Base-by-base conservation (phyloP, 805 yeast species). In the Debaryomyces prosopidis region DNA sequence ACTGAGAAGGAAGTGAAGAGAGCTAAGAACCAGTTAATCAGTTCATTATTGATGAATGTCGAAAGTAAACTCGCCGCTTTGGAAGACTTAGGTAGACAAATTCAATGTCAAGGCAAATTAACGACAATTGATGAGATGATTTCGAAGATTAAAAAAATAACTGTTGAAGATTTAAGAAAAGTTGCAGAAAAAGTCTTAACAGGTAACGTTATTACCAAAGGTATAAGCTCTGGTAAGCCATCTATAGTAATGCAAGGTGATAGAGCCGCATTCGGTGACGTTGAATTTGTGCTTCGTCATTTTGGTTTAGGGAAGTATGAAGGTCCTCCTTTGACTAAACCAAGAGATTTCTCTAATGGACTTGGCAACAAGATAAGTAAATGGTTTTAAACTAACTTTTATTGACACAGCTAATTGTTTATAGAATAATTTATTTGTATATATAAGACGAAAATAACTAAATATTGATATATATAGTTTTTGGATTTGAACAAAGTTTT, bases 81-180 rank as follows among this genome's bases (percentile, higher is more conserved):
- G 45, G 99, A 94, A 67, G 99, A 94, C 59, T 75, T 91, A 68
- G 98, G 98, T 11, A 82, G 98, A 65, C 99, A 94, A 65, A 82
- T 94, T 19, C 96, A 88, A 65, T 81, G 88, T 38, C 89, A 87
- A 60, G 89, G 89, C 36, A 79, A 78, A 52, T 80, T 87, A 52
- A 79, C 91, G 7, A 81, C 87, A 11, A 84, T 89, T 7, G 69
- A 74, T 28, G 96, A 90, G 57, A 90, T 92, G 96, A 84, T 92
- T 45, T 70, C 65, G 5, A 82, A 82, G 57, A 89, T 94, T 49
- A 90, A 87, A 47, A 60, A 63, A 9, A 77, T 94, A 49, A 78
- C 88, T 0, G 76, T 82, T 3, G 68, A 67, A 5, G 97, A 92
- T 61, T 75, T 94, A 36, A 78, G 77, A 45, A 69, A 81, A 10